Conservation (phyloP, 257 asterid genomes). For the Misopates orontium region DNA sequence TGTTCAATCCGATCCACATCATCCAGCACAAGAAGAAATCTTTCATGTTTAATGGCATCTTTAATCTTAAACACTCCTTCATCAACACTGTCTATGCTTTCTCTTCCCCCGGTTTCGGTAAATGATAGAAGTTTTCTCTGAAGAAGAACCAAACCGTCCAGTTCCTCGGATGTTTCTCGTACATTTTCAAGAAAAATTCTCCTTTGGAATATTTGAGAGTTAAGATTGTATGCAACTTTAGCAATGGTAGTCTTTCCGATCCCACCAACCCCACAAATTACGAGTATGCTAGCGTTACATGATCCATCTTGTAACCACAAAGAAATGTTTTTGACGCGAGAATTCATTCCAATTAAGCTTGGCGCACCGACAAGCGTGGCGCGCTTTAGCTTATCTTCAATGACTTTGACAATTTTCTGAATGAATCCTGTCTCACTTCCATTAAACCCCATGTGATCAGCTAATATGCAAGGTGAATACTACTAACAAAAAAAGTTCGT, state of each 20-base stretch:
- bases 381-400: constrained; percentile 17
- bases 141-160: background rate
- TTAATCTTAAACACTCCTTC: background rate
- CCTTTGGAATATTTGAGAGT: constrained; percentile 8
- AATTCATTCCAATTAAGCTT: constrained; percentile 18
- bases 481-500: background rate
- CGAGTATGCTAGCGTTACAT: constrained; percentile 25
- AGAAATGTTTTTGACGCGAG: constrained; percentile 15
- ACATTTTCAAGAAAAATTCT: constrained; percentile 25
- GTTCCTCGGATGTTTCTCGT: constrained; percentile 17
- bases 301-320: constrained; percentile 8
- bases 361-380: background rate
- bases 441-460: background rate
- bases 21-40: constrained; percentile 13
- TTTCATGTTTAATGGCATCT: constrained; percentile 9
- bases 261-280: constrained; percentile 31
- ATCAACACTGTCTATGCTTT: background rate
- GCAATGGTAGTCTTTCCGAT: constrained; percentile 31
- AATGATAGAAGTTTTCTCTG: constrained; percentile 1
- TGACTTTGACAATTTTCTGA: background rate
- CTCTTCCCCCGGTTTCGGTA: background rate
- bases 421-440: constrained; percentile 22
- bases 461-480: background rate
- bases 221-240: constrained; percentile 15
- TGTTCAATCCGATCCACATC: constrained; percentile 6